These are phyloP conservation scores for Calonectria naviculata DNA, from an alignment of 2,329 filamentous ascomycete genomes.

Conservation along the genomic window DNA sequence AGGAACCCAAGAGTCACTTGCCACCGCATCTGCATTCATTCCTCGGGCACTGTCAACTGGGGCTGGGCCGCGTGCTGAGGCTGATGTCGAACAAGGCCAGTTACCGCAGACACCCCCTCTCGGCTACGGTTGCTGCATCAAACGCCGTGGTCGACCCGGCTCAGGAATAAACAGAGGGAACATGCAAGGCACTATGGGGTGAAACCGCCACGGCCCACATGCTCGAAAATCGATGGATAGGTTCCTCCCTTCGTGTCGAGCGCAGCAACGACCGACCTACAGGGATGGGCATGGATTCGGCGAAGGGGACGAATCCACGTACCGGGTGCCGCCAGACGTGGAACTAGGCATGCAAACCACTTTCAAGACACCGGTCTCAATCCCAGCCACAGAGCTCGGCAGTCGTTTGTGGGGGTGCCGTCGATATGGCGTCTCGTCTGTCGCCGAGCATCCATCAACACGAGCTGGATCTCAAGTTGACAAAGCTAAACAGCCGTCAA, in stretches of 20 bases:
- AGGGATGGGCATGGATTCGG: conserved; percentile 18
- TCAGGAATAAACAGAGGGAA: conserved; percentile 10
- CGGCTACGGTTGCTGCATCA: conserved; percentile 40
- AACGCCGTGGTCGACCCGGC: conserved; percentile 24
- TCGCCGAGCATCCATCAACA: conserved; percentile 28
- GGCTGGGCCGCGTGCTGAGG: conserved; percentile 25
- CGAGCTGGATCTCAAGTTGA: conserved; percentile 31
- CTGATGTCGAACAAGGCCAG: conserved; percentile 21
- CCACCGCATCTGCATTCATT: conserved; percentile 29
- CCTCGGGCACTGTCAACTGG: conserved; percentile 30
- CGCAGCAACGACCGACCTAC: conserved; percentile 13
- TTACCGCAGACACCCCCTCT: conserved; percentile 28
- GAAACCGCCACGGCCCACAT: conserved; percentile 34
- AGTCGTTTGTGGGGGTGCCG: conserved; percentile 18
- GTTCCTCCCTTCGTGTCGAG: conserved; percentile 19
- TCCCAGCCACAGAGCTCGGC: conserved; percentile 30
- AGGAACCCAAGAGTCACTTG: conserved; percentile 23
- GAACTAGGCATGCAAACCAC: conserved; percentile 19
- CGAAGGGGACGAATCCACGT: conserved; percentile 8
- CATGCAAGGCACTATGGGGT: conserved; percentile 35
- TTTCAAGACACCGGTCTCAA: conserved; percentile 33
- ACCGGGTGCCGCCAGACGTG: conserved; percentile 24
- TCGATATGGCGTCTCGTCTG: conserved; percentile 28
- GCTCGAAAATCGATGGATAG: conserved; percentile 28
- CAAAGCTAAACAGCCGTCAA: conserved; percentile 20